Base-by-base conservation (phyloP, 2,329 filamentous ascomycete species). In the Cladosporium velox region DNA sequence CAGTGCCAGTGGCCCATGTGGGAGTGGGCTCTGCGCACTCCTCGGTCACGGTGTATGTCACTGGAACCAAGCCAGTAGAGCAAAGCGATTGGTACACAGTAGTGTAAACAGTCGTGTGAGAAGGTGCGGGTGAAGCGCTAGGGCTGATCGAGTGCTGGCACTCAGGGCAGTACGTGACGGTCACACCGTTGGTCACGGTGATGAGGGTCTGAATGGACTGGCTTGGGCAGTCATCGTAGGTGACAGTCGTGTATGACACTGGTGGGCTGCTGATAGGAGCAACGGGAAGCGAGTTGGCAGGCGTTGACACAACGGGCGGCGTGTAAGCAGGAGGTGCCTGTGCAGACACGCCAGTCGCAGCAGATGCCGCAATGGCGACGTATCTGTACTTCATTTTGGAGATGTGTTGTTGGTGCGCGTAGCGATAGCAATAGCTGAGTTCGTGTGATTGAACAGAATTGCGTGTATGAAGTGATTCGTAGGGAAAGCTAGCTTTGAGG, bases 41-140 rank as follows among this genome's bases (percentile, higher is more conserved):
- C 61, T 79, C 76, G 38, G 77, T 79, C 64, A 78, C 71, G 24
- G 76, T 79, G 72, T 77, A 77, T 21, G 73, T 76, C 44, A 69
- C 70, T 41, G 74, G 72, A 4, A 72, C 72, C 21, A 71, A 67
- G 57, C 74, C 76, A 21, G 75, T 77, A 15, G 74, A 72, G 73
- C 76, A 78, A 5, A 77, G 66, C 14, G 75, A 75, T 55, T 68
- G 57, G 69, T 75, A 77, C 28, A 70, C 71, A 7, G 76, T 79
- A 11, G 76, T 78, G 75, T 77, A 78, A 65, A 74, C 68, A 35
- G 77, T 78, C 32, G 73, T 76, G 71, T 75, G 72, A 54, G 72
- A 71, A 14, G 72, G 67, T 15, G 54, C 62, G 44, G 60, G 66
- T 28, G 11, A 61, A 63, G 11, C 66, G 49, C 18, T 32, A 21